Conservation (phyloP, 176 grass and related monocot species). For the Phragmites australis region DNA sequence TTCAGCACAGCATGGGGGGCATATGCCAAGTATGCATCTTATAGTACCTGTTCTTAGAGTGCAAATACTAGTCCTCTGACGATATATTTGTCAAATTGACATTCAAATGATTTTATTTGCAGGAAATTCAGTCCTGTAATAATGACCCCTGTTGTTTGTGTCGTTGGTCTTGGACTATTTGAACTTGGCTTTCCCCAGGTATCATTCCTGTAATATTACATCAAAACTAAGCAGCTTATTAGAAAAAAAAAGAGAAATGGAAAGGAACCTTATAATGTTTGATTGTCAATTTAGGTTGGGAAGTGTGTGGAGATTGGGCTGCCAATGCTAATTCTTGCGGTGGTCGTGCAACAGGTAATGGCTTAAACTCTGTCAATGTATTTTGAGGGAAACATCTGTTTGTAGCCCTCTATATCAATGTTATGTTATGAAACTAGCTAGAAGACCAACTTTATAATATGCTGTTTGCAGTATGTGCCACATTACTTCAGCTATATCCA, state of each 20-base stretch:
- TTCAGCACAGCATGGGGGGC: slow-evolving; percentile 68
- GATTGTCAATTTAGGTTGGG: slow-evolving; percentile 63
- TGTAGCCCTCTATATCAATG: slow-evolving; percentile 5
- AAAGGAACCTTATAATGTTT: slow-evolving; percentile 36
- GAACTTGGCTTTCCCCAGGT: slow-evolving; percentile 96
- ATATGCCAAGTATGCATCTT: slow-evolving; percentile 58
- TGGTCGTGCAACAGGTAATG: slow-evolving; percentile 78
- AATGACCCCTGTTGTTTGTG: slow-evolving; percentile 84
- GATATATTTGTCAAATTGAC: slow-evolving; percentile 24
- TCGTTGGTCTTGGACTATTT: slow-evolving; percentile 92
- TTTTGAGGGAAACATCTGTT: slow-evolving; percentile 12
- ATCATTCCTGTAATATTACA: slow-evolving; percentile 32
- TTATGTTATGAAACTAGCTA: slow-evolving; percentile 20
- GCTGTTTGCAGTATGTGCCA: slow-evolving; percentile 63
- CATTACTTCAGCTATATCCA: slow-evolving; percentile 54
- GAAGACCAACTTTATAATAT: slow-evolving; percentile 25
- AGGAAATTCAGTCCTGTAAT: slow-evolving; percentile 88
- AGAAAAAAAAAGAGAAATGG: neutral
- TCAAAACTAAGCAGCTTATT: slow-evolving; percentile 2
- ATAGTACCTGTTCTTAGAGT: slow-evolving; percentile 22
- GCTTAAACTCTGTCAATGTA: slow-evolving; percentile 12
- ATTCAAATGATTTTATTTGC: slow-evolving; percentile 35
- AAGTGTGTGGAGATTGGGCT: slow-evolving; percentile 99
- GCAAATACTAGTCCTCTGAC: neutral
- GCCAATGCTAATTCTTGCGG: slow-evolving; percentile 83